These are phyloP conservation scores for Uncinocarpus reesii DNA, from an alignment of 2,329 filamentous ascomycete genomes.

Conservation along the genomic window DNA sequence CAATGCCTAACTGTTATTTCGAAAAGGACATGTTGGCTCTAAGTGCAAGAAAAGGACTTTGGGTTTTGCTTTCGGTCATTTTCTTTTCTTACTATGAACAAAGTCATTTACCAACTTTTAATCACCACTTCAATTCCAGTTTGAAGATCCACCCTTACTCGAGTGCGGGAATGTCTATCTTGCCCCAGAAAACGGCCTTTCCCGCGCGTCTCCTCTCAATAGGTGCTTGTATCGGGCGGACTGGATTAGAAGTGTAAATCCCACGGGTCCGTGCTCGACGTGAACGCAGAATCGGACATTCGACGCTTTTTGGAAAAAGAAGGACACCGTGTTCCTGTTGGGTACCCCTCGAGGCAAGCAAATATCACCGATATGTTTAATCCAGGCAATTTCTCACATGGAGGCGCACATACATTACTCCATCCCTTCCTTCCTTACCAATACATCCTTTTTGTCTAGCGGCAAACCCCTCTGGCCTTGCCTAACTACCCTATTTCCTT, in stretches of 20 bases:
- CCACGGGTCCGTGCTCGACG: neutral
- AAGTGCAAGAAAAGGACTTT: neutral
- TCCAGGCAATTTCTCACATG: neutral
- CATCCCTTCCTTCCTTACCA: neutral
- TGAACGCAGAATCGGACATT: neutral
- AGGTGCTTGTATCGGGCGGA: neutral
- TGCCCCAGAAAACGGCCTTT: neutral
- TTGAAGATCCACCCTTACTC: neutral
- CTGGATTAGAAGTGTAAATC: neutral
- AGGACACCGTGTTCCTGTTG: neutral
- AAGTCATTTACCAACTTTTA: constrained; percentile 1
- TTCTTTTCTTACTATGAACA: neutral
- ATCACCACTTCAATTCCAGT: neutral
- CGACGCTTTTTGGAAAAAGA: neutral
- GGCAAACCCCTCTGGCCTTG: too few relatives aligned
- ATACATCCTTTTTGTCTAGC: too few relatives aligned
- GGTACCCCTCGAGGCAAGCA: neutral
- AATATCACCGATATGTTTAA: constrained; percentile 6
- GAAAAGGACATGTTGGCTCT: neutral
- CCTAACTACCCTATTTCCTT: too few relatives aligned
- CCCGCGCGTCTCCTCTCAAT: neutral
- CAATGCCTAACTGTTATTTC: neutral
- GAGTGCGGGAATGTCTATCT: neutral
- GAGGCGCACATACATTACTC: neutral
- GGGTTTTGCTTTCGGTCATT: neutral